Percentiles rank a stretch among this genome's conserved stretches.
Conservation (phyloP, 495 filamentous ascomycete species). For the Bacidia gigantensis region DNA sequence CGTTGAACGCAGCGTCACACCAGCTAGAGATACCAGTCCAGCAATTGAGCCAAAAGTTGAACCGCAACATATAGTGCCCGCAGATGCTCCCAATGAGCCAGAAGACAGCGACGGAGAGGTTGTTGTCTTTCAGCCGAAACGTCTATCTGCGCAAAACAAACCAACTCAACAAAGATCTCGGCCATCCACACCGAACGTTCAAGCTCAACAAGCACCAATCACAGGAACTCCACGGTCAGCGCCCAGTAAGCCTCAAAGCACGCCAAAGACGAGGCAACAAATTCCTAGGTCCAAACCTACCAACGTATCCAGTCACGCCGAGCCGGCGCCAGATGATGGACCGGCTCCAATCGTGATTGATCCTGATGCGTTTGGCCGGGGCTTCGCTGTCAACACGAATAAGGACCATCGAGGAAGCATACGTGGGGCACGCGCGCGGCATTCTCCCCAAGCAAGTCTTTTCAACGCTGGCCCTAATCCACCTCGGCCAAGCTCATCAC, state of each 20-base stretch:
- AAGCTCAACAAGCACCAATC: slow-evolving; percentile 7
- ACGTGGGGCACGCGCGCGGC: background rate
- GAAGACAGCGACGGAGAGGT: slow-evolving; percentile 43
- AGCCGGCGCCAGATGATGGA: background rate
- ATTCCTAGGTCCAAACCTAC: slow-evolving; percentile 13
- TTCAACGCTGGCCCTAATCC: background rate
- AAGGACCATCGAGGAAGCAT: slow-evolving; percentile 2
- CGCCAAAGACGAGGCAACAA: slow-evolving; percentile 18
- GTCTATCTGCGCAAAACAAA: slow-evolving; percentile 27
- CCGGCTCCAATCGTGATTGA: slow-evolving; percentile 16
- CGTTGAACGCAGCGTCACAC: background rate
- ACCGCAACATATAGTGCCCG: slow-evolving; percentile 18
- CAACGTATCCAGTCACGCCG: slow-evolving; percentile 6
- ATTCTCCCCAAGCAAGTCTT: background rate
- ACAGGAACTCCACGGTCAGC: background rate
- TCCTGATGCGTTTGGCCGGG: slow-evolving; percentile 19
- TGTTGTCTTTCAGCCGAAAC: slow-evolving; percentile 37
- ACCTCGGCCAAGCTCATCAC: slow-evolving; percentile 2
- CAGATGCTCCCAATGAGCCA: slow-evolving; percentile 21
- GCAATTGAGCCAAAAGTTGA: background rate
- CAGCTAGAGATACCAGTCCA: background rate
- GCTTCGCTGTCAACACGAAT: slow-evolving; percentile 14
- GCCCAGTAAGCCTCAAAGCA: slow-evolving; percentile 3
- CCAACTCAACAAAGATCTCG: slow-evolving; percentile 17
- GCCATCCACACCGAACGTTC: slow-evolving; percentile 12